Conservation (phyloP, 768 basidiomycete species). For the Suillus ampliporus region DNA sequence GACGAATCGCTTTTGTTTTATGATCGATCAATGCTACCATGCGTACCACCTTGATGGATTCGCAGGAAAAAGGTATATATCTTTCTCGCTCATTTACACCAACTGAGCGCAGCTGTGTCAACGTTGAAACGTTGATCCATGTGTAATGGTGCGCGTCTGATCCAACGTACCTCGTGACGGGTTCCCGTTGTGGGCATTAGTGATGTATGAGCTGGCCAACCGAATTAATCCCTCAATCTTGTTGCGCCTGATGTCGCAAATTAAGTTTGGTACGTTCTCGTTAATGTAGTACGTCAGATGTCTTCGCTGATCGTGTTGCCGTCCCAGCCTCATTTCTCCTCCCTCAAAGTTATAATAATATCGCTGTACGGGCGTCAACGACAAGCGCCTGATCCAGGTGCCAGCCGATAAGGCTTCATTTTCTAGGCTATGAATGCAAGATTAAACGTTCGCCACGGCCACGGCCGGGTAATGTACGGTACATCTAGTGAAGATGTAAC, state of each 20-base stretch:
- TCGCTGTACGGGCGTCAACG: background rate
- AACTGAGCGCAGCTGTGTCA: background rate
- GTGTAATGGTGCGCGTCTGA: no score
- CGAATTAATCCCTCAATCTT: background rate
- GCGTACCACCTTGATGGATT: background rate
- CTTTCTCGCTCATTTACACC: background rate
- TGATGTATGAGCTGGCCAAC: background rate
- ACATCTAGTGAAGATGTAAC: background rate
- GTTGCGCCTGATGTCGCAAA: background rate
- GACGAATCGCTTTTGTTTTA: background rate
- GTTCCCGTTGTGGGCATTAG: background rate
- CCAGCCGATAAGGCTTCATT: background rate
- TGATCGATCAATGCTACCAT: background rate
- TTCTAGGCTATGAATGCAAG: background rate
- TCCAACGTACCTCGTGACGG: background rate
- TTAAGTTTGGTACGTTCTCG: background rate
- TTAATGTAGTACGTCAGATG: no score
- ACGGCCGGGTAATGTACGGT: background rate
- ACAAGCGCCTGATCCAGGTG: background rate
- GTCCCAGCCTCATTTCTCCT: background rate
- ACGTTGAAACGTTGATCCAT: background rate
- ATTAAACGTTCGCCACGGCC: background rate
- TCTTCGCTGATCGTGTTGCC: background rate
- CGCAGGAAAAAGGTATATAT: background rate
- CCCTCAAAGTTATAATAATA: background rate